Percentiles rank a stretch among this genome's conserved stretches.
These are phyloP conservation scores for Macaranga tanarius DNA, from an alignment of 441 rosid genomes.

Conservation along the genomic window DNA sequence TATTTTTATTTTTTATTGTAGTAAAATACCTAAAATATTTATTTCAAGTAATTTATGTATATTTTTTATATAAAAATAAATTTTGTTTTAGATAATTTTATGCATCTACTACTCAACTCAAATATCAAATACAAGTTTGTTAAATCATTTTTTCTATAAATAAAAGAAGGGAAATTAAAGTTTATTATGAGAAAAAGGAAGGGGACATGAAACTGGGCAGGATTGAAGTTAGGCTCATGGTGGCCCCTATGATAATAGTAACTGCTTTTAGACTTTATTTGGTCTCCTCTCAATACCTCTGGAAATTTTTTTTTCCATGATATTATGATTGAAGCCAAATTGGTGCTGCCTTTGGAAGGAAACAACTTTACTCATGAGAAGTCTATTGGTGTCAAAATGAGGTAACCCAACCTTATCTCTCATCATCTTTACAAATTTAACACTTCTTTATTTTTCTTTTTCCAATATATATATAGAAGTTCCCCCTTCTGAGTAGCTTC, in stretches of 20 bases:
- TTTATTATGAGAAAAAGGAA: not conserved
- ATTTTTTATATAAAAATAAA: too few relatives aligned
- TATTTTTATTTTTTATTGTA: too few relatives aligned
- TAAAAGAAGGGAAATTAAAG: too few relatives aligned
- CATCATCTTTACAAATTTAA: not conserved
- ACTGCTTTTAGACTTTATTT: conserved; percentile 11
- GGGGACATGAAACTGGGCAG: not conserved
- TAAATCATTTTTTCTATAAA: too few relatives aligned
- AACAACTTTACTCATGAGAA: conserved; percentile 42
- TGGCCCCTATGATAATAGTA: conserved; percentile 7
- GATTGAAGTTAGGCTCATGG: not conserved
- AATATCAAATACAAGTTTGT: too few relatives aligned
- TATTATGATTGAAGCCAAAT: conserved; percentile 33
- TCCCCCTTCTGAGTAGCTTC: conserved; percentile 5
- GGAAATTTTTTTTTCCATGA: conserved; percentile 18
- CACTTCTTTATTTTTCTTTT: not conserved
- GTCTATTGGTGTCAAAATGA: conserved; percentile 32
- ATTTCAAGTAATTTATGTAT: too few relatives aligned
- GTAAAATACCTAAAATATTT: too few relatives aligned
- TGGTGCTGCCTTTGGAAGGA: conserved; percentile 41
- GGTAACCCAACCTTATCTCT: conserved; percentile 29
- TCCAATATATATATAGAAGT: not conserved
- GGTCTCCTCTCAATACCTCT: conserved; percentile 12
- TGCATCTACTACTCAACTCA: too few relatives aligned
- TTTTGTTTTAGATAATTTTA: too few relatives aligned